These are phyloP conservation scores for Termitomyces sp. DNA, from an alignment of 768 basidiomycete species.

Conservation along the genomic window DNA sequence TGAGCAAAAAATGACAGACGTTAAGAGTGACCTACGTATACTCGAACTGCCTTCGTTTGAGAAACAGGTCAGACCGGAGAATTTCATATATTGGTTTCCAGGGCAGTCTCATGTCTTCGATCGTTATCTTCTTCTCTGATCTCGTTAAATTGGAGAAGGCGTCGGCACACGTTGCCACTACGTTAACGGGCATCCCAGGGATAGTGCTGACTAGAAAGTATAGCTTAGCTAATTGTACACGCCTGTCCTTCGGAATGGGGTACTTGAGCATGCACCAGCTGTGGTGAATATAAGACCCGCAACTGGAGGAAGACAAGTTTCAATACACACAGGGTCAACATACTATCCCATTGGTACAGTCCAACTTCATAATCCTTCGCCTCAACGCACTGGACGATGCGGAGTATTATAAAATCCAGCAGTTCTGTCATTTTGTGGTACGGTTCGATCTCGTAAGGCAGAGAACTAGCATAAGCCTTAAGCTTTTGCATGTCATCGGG, in stretches of 20 bases:
- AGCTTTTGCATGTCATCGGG: conserved; percentile 52
- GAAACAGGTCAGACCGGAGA: conserved; percentile 69
- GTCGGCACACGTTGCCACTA: conserved; percentile 64
- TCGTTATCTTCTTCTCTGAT: conserved; percentile 69
- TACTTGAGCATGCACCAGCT: conserved; percentile 85
- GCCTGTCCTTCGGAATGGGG: conserved; percentile 75
- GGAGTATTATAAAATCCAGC: conserved; percentile 66
- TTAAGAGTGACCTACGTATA: conserved; percentile 48
- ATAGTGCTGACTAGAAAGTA: conserved; percentile 72
- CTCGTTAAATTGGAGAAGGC: conserved; percentile 51
- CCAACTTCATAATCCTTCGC: conserved; percentile 83
- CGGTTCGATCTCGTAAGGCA: conserved; percentile 78
- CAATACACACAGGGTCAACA: conserved; percentile 60
- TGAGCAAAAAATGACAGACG: conserved; percentile 4
- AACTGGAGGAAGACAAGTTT: conserved; percentile 1
- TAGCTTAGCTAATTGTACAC: conserved; percentile 67
- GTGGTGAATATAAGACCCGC: conserved; percentile 7
- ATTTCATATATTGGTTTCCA: conserved; percentile 78
- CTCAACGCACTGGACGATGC: conserved; percentile 66
- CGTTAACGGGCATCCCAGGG: conserved; percentile 71
- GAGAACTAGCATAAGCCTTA: conserved; percentile 51
- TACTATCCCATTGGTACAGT: conserved; percentile 73
- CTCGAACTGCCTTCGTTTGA: conserved; percentile 71
- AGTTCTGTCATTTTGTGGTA: conserved; percentile 70
- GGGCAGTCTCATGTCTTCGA: conserved; percentile 75